Evolutionary conservation across 2,329 filamentous ascomycete species (phyloP).

Genomic region (Fusarium tjaetaba): DNA sequence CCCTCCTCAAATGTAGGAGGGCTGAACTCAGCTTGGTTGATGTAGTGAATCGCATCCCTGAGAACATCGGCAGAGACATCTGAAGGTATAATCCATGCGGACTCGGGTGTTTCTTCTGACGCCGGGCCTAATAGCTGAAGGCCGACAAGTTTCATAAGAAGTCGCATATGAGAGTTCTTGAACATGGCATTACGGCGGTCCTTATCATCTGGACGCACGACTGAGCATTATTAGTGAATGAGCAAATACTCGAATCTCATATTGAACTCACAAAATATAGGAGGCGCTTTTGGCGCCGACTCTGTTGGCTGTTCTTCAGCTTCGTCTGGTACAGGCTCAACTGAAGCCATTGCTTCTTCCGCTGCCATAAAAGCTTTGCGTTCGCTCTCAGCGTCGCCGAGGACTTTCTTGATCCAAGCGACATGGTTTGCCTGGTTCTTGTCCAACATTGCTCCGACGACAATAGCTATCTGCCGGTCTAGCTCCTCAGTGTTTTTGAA

Average conservation of each 20-base stretch:
- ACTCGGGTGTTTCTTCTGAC: conserved; percentile 76
- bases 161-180: conserved; percentile 86
- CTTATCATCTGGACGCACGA: conserved; percentile 71
- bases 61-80: conserved; percentile 71
- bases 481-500: conserved; percentile 77
- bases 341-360: conserved; percentile 65
- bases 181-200: conserved; percentile 79
- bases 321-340: conserved; percentile 49
- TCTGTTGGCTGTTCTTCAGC: conserved; percentile 42
- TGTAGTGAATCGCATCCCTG: conserved; percentile 73
- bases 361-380: conserved; percentile 81
- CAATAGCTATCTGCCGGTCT: conserved; percentile 80
- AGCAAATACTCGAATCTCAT: background rate
- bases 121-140: conserved; percentile 67
- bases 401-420: conserved; percentile 81
- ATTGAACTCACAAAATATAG: conserved; percentile 48
- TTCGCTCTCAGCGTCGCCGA: conserved; percentile 75
- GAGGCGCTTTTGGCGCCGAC: conserved; percentile 44
- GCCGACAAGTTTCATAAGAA: conserved; percentile 82
- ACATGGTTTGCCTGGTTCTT: conserved; percentile 80
- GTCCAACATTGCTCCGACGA: conserved; percentile 81
- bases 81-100: conserved; percentile 80
- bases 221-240: conserved; percentile 53
- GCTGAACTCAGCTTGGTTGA: conserved; percentile 81
- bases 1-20: conserved; percentile 83